phyloP scores from a whole-genome alignment of 2,329 filamentous ascomycete genomes.

The Huntiella decipiens region DNA sequence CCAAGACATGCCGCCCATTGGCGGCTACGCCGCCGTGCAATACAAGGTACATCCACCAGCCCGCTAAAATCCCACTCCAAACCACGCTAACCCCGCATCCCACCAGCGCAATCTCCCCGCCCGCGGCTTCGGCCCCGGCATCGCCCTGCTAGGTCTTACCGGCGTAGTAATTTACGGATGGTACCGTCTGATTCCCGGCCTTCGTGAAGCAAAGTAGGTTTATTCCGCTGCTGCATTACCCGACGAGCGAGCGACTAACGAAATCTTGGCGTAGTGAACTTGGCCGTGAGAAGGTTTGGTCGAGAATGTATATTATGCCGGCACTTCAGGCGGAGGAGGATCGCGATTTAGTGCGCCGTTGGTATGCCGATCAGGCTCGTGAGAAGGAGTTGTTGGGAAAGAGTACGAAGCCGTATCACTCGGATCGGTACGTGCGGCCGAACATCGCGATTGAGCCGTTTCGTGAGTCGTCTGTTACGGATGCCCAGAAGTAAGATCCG shows the following conservation, averaged over 20 bases:
- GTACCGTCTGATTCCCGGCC: slow-evolving; percentile 65
- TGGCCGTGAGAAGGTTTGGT: slow-evolving; percentile 95
- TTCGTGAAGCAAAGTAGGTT: slow-evolving; percentile 79
- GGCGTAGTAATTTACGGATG: slow-evolving; percentile 76
- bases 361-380: slow-evolving; percentile 69
- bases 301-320: slow-evolving; percentile 83
- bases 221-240: background rate
- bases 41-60: slow-evolving; percentile 51
- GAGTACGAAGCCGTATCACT: slow-evolving; percentile 71
- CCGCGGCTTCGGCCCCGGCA: slow-evolving; percentile 69
- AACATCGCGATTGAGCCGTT: slow-evolving; percentile 9
- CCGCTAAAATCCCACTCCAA: background rate
- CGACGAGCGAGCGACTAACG: slow-evolving; percentile 6
- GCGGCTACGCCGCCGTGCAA: slow-evolving; percentile 91
- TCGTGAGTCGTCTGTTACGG: background rate
- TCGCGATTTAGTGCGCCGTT: slow-evolving; percentile 75
- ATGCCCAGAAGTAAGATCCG: background rate
- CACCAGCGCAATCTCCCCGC: slow-evolving; percentile 73
- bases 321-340: slow-evolving; percentile 92
- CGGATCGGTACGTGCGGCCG: slow-evolving; percentile 48
- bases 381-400: slow-evolving; percentile 81
- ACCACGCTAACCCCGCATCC: background rate
- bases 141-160: slow-evolving; percentile 58
- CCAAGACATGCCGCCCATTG: slow-evolving; percentile 88
- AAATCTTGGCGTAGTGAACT: slow-evolving; percentile 48